These are phyloP conservation scores for Kluyveromyces aestuarii DNA, from an alignment of 805 yeast genomes.

Conservation along the genomic window DNA sequence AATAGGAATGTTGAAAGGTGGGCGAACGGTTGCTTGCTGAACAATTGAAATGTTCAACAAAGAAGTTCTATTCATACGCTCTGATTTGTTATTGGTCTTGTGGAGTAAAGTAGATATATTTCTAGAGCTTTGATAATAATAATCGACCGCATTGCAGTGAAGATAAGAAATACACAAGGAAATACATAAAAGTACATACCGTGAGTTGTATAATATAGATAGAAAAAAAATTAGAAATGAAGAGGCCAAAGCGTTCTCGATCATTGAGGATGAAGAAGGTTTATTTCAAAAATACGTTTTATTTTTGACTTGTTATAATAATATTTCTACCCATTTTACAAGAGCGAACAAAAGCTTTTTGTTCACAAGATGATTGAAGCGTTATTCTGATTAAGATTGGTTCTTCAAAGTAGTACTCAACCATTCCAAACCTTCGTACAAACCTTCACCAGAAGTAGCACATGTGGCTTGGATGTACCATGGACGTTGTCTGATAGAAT, in stretches of 20 bases:
- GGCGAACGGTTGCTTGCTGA: too few relatives aligned
- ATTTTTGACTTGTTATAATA: background rate
- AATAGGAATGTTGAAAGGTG: too few relatives aligned
- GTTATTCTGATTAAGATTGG: conserved; percentile 30
- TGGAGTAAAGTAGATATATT: too few relatives aligned
- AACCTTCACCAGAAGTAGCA: conserved; percentile 98
- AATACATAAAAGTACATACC: background rate
- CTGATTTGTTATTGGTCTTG: too few relatives aligned
- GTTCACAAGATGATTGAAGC: background rate
- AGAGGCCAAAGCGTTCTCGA: background rate
- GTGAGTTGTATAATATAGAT: conserved; percentile 2
- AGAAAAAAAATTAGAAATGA: background rate
- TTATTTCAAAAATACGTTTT: background rate
- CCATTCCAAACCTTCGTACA: conserved; percentile 97
- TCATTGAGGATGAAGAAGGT: background rate
- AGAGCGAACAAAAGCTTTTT: background rate
- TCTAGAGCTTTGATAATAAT: too few relatives aligned
- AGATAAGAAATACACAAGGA: background rate
- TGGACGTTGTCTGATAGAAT: conserved; percentile 96
- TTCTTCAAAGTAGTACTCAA: conserved; percentile 82
- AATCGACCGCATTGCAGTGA: background rate
- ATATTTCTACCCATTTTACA: background rate
- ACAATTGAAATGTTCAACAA: too few relatives aligned
- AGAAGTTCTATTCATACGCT: too few relatives aligned
- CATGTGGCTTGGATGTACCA: conserved; percentile 99